Conservation (phyloP, 192 early-diverging fungal species). For the Podochytrium sp. region DNA sequence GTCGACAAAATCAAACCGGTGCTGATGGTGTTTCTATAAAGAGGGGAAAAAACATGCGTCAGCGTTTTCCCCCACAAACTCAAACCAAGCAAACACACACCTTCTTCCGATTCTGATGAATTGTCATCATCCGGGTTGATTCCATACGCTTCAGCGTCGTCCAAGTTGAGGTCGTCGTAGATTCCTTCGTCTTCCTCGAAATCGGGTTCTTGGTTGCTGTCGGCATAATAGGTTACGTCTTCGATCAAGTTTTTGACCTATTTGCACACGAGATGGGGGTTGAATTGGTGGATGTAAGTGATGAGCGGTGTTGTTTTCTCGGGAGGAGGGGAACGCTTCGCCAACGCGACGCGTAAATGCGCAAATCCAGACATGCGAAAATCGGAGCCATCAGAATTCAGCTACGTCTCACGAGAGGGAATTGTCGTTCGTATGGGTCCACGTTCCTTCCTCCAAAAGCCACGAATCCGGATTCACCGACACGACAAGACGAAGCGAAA, state of each 20-base stretch:
- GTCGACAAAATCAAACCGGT: not conserved
- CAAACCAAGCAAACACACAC: not conserved
- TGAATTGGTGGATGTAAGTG: conserved; percentile 39
- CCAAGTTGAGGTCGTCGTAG: conserved; percentile 91
- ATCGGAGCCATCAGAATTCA: not conserved
- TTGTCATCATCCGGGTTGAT: conserved; percentile 74
- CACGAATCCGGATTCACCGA: no score
- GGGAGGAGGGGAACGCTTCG: no score
- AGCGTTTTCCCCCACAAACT: not conserved
- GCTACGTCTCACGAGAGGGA: no score
- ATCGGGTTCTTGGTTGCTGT: conserved; percentile 86
- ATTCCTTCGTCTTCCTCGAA: conserved; percentile 93
- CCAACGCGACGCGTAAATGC: no score
- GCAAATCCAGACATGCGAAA: not conserved
- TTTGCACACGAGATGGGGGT: not conserved
- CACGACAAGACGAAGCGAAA: no score
- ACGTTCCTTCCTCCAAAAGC: no score
- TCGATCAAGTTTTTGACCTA: conserved; percentile 83
- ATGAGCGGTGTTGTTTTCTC: no score
- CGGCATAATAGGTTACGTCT: conserved; percentile 91
- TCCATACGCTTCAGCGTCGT: conserved; percentile 88
- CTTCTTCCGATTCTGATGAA: conserved; percentile 37
- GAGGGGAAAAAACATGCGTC: no score
- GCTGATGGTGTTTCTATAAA: not conserved
- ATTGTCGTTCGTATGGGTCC: no score